Evolutionary conservation across 441 rosid genomes (phyloP).

Genomic region (Gossypium davidsonii): DNA sequence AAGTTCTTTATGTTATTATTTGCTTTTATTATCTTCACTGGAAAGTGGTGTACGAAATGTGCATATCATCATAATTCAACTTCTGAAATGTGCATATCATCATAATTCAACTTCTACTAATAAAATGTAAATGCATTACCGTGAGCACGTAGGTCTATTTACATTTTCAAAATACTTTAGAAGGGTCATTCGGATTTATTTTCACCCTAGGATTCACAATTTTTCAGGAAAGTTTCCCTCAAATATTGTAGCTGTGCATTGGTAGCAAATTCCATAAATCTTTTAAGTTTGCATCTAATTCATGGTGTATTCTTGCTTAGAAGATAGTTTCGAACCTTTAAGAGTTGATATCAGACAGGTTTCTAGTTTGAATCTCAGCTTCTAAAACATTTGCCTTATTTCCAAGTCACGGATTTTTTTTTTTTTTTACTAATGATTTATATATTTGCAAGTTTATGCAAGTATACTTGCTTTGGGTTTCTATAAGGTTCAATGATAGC

Average conservation of each 20-base stretch:
- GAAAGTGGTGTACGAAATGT: not conserved
- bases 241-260: too few species aligned
- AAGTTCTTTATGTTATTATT: not conserved
- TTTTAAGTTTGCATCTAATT: too few species aligned
- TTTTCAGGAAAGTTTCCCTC: too few species aligned
- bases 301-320: too few species aligned
- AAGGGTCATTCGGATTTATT: too few species aligned
- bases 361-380: not conserved
- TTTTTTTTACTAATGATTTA: too few species aligned
- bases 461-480: not conserved
- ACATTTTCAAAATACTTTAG: too few species aligned
- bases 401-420: too few species aligned
- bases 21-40: not conserved
- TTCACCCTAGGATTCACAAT: too few species aligned
- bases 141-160: too few species aligned
- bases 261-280: too few species aligned
- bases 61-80: not conserved
- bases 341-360: not conserved
- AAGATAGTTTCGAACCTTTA: not conserved
- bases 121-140: not conserved
- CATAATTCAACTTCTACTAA: not conserved
- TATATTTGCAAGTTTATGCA: not conserved
- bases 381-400: not conserved
- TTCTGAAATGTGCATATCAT: not conserved
- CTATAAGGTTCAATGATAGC: not conserved